A percentile compares a stretch with the other conserved stretches of the same genome.
These are phyloP conservation scores for Stramenopiles sp. DNA, from an alignment of 352 stramenopile species.

Conservation along the genomic window DNA sequence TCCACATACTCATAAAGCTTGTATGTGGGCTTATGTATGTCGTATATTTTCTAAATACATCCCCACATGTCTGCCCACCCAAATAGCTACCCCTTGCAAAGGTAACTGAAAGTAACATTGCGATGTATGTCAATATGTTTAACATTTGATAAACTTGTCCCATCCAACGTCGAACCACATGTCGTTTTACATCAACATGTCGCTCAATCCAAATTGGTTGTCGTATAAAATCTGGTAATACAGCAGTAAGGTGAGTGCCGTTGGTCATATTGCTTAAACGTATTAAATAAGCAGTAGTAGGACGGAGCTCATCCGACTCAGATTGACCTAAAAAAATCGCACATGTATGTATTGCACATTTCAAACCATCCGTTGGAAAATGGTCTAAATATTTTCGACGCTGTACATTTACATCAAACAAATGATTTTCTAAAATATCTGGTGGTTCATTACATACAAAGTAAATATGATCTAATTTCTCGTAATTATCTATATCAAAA, in stretches of 20 bases:
- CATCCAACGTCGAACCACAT: neutral
- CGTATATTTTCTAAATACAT: neutral
- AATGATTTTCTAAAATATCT: slow-evolving; percentile 2
- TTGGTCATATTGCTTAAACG: neutral
- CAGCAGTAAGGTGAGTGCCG: neutral
- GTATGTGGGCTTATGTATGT: neutral
- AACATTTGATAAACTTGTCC: neutral
- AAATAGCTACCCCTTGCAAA: neutral
- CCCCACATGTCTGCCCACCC: neutral
- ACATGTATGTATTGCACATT: neutral
- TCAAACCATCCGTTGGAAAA: neutral
- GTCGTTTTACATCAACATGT: neutral
- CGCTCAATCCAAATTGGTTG: neutral
- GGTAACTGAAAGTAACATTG: neutral
- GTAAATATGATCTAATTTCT: slow-evolving; percentile 7
- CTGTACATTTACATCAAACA: neutral
- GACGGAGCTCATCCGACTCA: neutral
- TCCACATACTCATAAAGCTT: neutral
- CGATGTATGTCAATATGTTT: neutral
- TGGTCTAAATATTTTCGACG: neutral
- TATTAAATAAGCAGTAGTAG: neutral
- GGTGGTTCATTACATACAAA: neutral
- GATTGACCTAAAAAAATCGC: neutral
- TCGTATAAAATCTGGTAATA: neutral
- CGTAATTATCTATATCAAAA: neutral